Percentiles rank a stretch among this genome's conserved stretches.
Conservation (phyloP, 805 yeast species). For the Lachancea fermentati region DNA sequence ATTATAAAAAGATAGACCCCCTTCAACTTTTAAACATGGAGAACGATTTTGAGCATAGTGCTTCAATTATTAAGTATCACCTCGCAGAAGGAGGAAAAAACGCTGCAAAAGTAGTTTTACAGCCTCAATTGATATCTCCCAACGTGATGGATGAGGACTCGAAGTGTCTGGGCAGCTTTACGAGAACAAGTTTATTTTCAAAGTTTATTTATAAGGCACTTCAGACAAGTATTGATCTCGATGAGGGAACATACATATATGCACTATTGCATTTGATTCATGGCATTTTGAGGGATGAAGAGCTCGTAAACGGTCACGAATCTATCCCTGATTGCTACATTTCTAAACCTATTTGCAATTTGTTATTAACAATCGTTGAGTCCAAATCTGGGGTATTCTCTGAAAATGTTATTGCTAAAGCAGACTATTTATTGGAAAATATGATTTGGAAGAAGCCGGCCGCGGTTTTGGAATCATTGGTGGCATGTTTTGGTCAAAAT, state of each 20-base stretch:
- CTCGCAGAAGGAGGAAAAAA: slow-evolving; percentile 37
- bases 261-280: slow-evolving; percentile 64
- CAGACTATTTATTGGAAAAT: slow-evolving; percentile 48
- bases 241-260: slow-evolving; percentile 50
- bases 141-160: slow-evolving; percentile 31
- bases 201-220: slow-evolving; percentile 54
- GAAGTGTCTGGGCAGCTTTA: slow-evolving; percentile 41
- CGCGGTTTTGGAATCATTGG: slow-evolving; percentile 45
- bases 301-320: slow-evolving; percentile 35
- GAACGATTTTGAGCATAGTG: slow-evolving; percentile 47
- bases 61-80: slow-evolving; percentile 41
- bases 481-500: slow-evolving; percentile 52
- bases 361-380: slow-evolving; percentile 47
- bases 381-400: slow-evolving; percentile 40
- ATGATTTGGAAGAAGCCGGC: slow-evolving; percentile 44
- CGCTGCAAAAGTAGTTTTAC: slow-evolving; percentile 41
- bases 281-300: slow-evolving; percentile 54
- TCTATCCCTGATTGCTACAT: slow-evolving; percentile 42
- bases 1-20: slow-evolving; percentile 51
- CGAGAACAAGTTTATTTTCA: slow-evolving; percentile 49
- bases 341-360: slow-evolving; percentile 51
- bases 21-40: slow-evolving; percentile 42
- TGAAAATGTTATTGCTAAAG: slow-evolving; percentile 44
- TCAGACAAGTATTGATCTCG: slow-evolving; percentile 44
- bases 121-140: slow-evolving; percentile 38